Evolutionary conservation across 176 grass and related monocot genomes (phyloP), one percentile per base, ranked within the genome.

Genomic region (Saccharum officinarum): DNA sequence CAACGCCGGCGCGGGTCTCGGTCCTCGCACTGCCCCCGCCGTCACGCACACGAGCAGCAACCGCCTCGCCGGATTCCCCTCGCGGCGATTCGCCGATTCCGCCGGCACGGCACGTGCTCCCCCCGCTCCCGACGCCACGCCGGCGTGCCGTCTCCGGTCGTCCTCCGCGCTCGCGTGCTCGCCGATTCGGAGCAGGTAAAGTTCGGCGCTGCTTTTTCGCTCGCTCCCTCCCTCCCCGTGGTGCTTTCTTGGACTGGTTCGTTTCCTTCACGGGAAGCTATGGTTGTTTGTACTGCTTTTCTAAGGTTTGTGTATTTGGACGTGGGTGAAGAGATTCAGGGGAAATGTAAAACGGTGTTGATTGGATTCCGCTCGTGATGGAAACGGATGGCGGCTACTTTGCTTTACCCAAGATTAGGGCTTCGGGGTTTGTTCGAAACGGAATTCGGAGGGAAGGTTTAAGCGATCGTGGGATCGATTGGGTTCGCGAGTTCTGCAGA

Each of bases 241-340:
- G 75, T 34, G 83, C 22, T 54, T 86, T 77, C 7, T 77, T 71
- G 6, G 79, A 67, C 46, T 10, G n/a, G 72, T 80, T 40, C 49
- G 38, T 82, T 83, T 10, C 81, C 34, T 57, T 0, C 10, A 18
- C n/a, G 40, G 50, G 46, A 69, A 38, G 39, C 0, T 23, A 9
- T n/a, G 22, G 22, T 9, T 2, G 55, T 23, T 23, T 6, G 1
- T 52, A 5, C 49, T 52, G 52, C 52, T 55, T 55, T 55, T 55
- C 18, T 55, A 2, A 55, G 54, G 59, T 10, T 23, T 10, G 2
- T 41, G 45, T 2, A 3, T 61, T 40, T 39, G 7, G 80, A 37
- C 18, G 33, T 9, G 59, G 34, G 22, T 36, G 47, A 15, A 6
- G 47, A 49, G 8, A 8, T 79, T 68, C 7, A 15, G 18, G 20